Evolutionary conservation across 1,284 basidiomycete genomes (phyloP), one percentile per base, ranked within the genome.

Genomic region (Boletellus deceptivus): DNA sequence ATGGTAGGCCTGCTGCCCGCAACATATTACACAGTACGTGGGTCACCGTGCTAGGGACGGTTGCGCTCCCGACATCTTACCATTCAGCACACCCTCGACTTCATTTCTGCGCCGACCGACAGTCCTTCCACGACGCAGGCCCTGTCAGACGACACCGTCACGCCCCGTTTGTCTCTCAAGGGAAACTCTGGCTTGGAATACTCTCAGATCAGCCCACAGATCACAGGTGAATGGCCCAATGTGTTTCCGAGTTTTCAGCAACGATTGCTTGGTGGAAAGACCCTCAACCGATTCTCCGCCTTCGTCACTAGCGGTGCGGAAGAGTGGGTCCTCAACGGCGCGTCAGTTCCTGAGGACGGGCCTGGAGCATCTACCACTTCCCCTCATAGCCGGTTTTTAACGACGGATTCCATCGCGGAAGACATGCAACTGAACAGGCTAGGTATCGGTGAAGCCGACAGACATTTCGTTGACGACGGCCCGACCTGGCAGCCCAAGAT

Each of bases 281-380:
- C 79, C 44, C 69, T 92, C 50, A 91, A 93, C 64, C 77, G 90
- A 17, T 93, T 92, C 70, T 89, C 87, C 0, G 84, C 77, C 55
- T 93, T 92, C 63, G 91, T 93, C 18, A 89, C 86, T 2, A 89
- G 84, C 54, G 90, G 91, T 36, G 90, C 89, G 7, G 91, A 93
- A 64, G 84, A 85, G 50, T 91, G 83, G 72, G 76, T 91, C 6
- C 75, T 91, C 17, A 80, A 84, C 44, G 88, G 87, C 3, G 65
- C 50, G 27, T 53, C 61, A n/a, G 41, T 42, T 39, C 42, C 46
- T 48, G 53, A 56, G 51, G 61, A 63, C 18, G 46, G 70, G 44
- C 43, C 67, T 39, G 49, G 55, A 39, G 40, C 53, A 35, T 57
- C 55, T 37, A 56, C 53, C 25, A 35, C 59, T 9, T 55, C 42